Evolutionary conservation across 257 asterid species (phyloP), one percentile per base, ranked within the genome.

Genomic region (Fraxinus americana): DNA sequence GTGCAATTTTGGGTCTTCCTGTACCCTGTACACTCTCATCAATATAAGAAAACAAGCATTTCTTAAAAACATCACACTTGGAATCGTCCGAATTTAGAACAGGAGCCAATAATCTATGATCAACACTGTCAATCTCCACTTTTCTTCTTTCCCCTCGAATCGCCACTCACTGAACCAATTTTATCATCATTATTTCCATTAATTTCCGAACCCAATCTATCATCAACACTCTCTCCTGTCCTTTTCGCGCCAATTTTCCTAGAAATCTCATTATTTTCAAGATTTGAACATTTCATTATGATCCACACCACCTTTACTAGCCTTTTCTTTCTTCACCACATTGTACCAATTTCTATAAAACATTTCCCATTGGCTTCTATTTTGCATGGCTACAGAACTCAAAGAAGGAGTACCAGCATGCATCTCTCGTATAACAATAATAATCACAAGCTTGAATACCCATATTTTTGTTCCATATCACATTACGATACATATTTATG

Each of bases 301-400:
- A 19, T 32, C 39, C 7, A 29, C 14, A 14, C 16, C 9, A 25
- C 50, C 12, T 38, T 73, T 71, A 30, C 32, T 32, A 74, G 8
- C 39, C 5, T 63, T n/a, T 11, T 69, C 68, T 59, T 69, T 74
- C 77, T 82, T 80, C 23, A 63, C 73, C 67, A 61, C 52, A 48
- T 63, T 59, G 77, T 72, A 67, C 27, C 59, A 63, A 30, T 36
- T 52, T 27, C 68, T 77, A 75, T 70, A 83, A 39, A 67, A 76
- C 12, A 52, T 39, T 2, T 79, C 81, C 79, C 68, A 14, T 6
- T 30, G 74, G 70, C 83, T 57, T 77, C 91, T 85, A 19, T 89
- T 85, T 80, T 89, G 84, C 83, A 86, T 27, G 25, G 90, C 68
- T 1, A 87, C 61, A 2, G 83, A 75, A 82, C 65, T 63, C 72